These are phyloP conservation scores for Lantana camara DNA, from an alignment of 257 asterid species.

Conservation along the genomic window DNA sequence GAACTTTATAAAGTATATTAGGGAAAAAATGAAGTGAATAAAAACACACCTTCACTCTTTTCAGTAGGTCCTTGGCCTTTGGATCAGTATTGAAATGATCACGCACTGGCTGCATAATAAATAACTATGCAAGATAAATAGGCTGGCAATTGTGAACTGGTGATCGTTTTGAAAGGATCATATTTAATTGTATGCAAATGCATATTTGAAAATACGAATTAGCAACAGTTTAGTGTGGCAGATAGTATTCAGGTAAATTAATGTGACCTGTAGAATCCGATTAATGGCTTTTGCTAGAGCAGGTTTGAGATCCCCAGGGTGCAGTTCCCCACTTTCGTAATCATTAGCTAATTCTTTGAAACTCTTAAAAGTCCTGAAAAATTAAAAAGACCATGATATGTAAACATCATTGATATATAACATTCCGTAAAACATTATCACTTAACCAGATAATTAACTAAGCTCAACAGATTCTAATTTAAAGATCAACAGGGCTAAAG, in stretches of 20 bases:
- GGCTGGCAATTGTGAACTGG: background rate
- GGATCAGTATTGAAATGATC: constrained; percentile 71
- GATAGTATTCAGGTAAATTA: background rate
- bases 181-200: background rate
- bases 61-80: constrained; percentile 68
- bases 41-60: constrained; percentile 68
- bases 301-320: constrained; percentile 90
- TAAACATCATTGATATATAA: background rate
- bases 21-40: background rate
- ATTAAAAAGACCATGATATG: constrained; percentile 1
- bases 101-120: constrained; percentile 68
- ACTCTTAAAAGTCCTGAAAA: constrained; percentile 57
- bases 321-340: constrained; percentile 81
- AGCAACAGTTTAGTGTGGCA: background rate
- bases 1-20: background rate
- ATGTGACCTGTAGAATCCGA: constrained; percentile 66
- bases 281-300: constrained; percentile 78
- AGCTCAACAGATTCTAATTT: background rate
- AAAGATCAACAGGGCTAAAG: background rate
- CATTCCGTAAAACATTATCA: background rate
- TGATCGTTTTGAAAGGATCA: too few relatives aligned
- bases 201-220: background rate
- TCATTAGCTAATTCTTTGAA: constrained; percentile 64
- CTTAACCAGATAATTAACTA: background rate
- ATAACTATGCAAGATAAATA: constrained; percentile 8